Base-by-base conservation (phyloP, 75 land plant genomes). In the Larix kaempferi region DNA sequence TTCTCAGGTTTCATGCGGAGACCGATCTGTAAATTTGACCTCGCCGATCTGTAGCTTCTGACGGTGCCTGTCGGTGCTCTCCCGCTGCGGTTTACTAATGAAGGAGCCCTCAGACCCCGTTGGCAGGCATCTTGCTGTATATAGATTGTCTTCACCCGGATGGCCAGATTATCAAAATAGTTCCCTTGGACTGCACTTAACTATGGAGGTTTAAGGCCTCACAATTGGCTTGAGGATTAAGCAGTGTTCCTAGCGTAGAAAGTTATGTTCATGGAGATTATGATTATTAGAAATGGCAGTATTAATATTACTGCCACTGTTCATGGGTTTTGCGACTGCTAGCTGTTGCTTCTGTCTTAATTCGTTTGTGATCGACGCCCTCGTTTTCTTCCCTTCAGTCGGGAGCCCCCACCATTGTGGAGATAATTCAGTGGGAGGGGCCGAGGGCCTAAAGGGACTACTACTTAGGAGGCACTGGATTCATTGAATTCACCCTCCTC, bases 341-440 rank as follows among this genome's bases (percentile, higher is more conserved):
- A 39, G 49, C 35, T 39, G 73, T 69, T 69, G 73, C 73, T 69
- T 69, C 49, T n/a, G 73, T 69, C 23, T 69, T 69, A 58, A n/a
- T 58, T 69, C 73, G 73, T 69, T 44, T 41, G 73, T 41, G 60
- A 58, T 49, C 54, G 60, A 19, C 22, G 5, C 60, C n/a, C 22
- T n/a, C 6, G 60, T 58, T n/a, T 58, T 41, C 73, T 21, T 44
- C 25, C 3, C 41, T 44, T 1, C 49, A 39, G 7, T 69, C 54
- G 10, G 11, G 3, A 69, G 73, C 73, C 60, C 73, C 73, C 73
- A 69, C 73, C 73, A 41, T 69, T 21, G 49, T 69, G 73, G 73
- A 17, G 73, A 69, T 69, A 69, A 69, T 69, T 69, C 39, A 69
- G 73, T 35, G 35, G 35, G 49, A 39, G 73, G 73, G 73, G 25